Base-by-base conservation (phyloP, 208 protist species). In the Hexamita inflata region DNA sequence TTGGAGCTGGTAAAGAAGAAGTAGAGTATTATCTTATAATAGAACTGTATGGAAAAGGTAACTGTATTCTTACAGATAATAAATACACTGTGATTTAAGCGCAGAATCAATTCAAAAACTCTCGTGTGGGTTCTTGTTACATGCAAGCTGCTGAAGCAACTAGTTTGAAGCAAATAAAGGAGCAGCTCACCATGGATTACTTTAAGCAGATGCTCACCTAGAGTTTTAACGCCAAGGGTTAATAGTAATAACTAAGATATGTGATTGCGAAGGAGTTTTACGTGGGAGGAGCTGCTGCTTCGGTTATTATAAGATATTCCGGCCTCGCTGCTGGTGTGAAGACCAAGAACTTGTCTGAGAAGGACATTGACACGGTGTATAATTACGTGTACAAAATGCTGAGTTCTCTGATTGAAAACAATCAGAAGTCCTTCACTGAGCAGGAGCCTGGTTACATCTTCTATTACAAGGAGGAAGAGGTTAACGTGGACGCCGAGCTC, bases 391-490 rank as follows among this genome's bases (percentile, higher is more conserved):
- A 45, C 11, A 70, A 38, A 66, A n/a, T 24, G 38, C 64, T 70
- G 24, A 15, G 2, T 57, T 13, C 9, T 45, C 9, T 45, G 9
- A 30, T 70, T 28, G 11, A 15, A 15, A 53, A 53, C 19, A 19
- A 4, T 53, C 4, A 24, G 45, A 53, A 53, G 19, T 53, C 4
- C 4, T 24, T 4, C 45, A 24, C 19, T 24, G 11, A 24, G 45
- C 4, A 19, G 4, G 19, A 53, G 19, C 11, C 2, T 45, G 64
- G 64, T 11, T 70, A 45, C n/a, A 57, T 70, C 15, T 70, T 45
- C 35, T 70, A 45, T 49, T 70, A 70, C 42, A 35, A 45, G 35
- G 38, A 49, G 15, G 64, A 70, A 15, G 64, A 70, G 35, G 7
- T 70, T 2, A 34, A 35, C 15, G 9, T 70, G 4, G 35, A 42